Evolutionary conservation across 169 alveolate species (phyloP).

Genomic region (Cryptosporidium canis): DNA sequence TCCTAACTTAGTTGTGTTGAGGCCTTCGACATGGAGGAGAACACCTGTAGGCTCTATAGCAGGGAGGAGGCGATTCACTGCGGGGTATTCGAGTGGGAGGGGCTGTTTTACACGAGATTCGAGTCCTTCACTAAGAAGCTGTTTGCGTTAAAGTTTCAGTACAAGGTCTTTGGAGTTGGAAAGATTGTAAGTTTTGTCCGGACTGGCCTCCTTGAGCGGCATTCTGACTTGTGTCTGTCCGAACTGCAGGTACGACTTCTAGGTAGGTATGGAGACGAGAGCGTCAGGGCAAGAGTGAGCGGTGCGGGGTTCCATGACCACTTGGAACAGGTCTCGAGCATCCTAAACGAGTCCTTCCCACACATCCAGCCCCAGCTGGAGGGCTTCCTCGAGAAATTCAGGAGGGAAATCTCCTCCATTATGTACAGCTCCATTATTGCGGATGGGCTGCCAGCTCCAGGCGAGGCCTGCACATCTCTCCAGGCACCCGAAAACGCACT

Average conservation of each 20-base stretch:
- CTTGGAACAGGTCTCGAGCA: background rate
- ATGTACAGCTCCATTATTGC: background rate
- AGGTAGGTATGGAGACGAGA: background rate
- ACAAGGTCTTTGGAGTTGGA: slow-evolving; percentile 27
- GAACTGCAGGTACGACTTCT: background rate
- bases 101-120: slow-evolving; percentile 47
- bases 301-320: background rate
- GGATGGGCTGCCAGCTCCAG: too few species aligned
- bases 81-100: slow-evolving; percentile 45
- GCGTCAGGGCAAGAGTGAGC: background rate
- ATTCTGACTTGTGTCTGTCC: background rate
- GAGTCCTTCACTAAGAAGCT: slow-evolving; percentile 45
- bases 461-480: background rate
- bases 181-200: slow-evolving; percentile 15
- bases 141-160: slow-evolving; percentile 3
- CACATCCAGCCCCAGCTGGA: slow-evolving; percentile 29
- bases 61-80: slow-evolving; percentile 37
- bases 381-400: slow-evolving; percentile 7
- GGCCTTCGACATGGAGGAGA: slow-evolving; percentile 3
- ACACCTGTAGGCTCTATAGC: background rate
- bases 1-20: slow-evolving; percentile 39
- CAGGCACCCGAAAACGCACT: background rate
- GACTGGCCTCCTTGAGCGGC: background rate
- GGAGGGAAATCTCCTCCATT: background rate
- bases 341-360: slow-evolving; percentile 20